Conservation (phyloP, 306 rosid genomes). For the Cucumis melo region DNA sequence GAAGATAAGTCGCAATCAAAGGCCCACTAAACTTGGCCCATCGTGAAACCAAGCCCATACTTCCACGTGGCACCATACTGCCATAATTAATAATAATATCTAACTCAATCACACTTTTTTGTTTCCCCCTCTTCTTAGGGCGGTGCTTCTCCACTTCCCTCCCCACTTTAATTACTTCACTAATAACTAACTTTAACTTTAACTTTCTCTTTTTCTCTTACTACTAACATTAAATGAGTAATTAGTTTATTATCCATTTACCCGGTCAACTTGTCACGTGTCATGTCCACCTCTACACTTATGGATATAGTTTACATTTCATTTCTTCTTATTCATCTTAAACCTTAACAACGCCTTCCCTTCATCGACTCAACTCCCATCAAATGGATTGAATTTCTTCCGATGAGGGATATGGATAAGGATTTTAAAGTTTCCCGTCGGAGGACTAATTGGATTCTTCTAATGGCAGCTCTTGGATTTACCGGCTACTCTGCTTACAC, state of each 20-base stretch:
- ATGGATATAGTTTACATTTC: background rate
- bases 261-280: conserved; percentile 4
- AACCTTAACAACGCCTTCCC: background rate
- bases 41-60: background rate
- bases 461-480: conserved; percentile 42
- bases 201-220: too few species aligned
- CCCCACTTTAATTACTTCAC: background rate
- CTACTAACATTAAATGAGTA: too few species aligned
- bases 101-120: background rate
- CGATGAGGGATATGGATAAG: conserved; percentile 30
- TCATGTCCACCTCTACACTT: background rate
- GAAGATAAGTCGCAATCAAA: background rate
- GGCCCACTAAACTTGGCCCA: background rate
- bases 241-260: background rate
- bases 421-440: conserved; percentile 26
- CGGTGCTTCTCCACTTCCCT: background rate
- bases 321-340: background rate
- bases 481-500: conserved; percentile 38
- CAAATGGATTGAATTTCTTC: background rate
- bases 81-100: background rate
- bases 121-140: background rate
- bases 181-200: background rate
- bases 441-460: conserved; percentile 39
- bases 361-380: background rate
- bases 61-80: background rate